Evolutionary conservation across 139 green algal genomes (phyloP), one percentile per base, ranked within the genome.

Genomic region (Coccomyxa sp.): DNA sequence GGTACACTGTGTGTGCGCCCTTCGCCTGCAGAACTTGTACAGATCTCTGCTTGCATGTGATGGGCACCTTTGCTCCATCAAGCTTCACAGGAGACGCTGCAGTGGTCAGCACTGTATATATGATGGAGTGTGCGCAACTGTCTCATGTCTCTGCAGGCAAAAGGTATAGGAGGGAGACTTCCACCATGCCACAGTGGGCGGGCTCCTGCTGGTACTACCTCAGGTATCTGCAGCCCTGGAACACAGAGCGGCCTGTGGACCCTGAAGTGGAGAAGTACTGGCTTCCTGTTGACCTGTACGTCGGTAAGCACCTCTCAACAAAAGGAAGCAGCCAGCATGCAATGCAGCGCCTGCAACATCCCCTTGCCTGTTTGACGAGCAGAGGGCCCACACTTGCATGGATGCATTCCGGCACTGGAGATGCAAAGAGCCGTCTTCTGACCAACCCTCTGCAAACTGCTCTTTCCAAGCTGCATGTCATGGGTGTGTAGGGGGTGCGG

Each of bases 281-380:
- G 96, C 97, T 98, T 92, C 95, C 95, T 0, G 96, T 99, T 70
- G 96, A 99, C 87, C 80, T 99, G 79, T 99, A 99, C 82, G 95
- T 99, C n/a, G 96, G 79, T 68, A 36, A 33, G 71, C 27, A 31
- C 50, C 50, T 64, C 18, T 64, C 22, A 58, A 64, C 27, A 22
- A 22, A 64, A 31, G 50, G 50, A 18, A 64, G 5, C 18, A 64
- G 18, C 44, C 44, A 12, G 4, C 50, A 64, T 1, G 50, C 3
- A 31, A 7, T 64, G 27, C 18, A 31, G 50, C 18, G 18, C 22
- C 5, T 18, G 50, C 27, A 22, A 3, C 50, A 64, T 58, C 50
- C 50, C 22, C 18, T 64, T 64, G 50, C 5, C 50, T 64, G 22
- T 5, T 64, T 64, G 50, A n/a, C n/a, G n/a, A n/a, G n/a, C n/a